Percentiles rank a stretch among this genome's conserved stretches.
Conservation (phyloP, 108 stramenopile species). For the Skeletonema costatum region DNA sequence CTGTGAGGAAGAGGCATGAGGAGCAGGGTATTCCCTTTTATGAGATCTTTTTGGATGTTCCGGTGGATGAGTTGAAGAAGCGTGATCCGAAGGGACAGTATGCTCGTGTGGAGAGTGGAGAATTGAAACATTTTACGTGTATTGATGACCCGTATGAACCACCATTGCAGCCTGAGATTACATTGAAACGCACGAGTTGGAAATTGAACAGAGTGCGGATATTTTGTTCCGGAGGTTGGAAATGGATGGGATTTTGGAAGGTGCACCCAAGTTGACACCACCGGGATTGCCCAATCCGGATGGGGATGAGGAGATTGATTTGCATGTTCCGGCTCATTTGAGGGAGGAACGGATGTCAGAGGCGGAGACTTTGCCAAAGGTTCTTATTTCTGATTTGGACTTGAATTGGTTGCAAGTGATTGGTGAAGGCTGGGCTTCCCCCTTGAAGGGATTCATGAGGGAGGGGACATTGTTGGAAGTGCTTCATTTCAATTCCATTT, state of each 20-base stretch:
- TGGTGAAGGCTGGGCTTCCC: conserved; percentile 98
- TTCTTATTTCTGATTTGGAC: conserved; percentile 96
- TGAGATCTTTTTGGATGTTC: conserved; percentile 98
- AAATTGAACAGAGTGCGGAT: conserved; percentile 91
- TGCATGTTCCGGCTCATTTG: conserved; percentile 79
- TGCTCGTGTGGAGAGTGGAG: conserved; percentile 85
- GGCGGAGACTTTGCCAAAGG: conserved; percentile 92
- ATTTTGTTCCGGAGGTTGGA: conserved; percentile 87
- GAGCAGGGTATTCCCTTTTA: conserved; percentile 97
- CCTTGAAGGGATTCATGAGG: conserved; percentile 98
- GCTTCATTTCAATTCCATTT: conserved; percentile 95
- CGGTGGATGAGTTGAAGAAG: conserved; percentile 88
- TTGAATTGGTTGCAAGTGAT: conserved; percentile 97
- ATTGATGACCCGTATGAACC: conserved; percentile 99
- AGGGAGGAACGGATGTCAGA: conserved; percentile 56
- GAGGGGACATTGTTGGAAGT: conserved; percentile 96
- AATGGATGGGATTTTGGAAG: conserved; percentile 92
- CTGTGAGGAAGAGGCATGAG: conserved; percentile 93
- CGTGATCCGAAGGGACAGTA: conserved; percentile 93
- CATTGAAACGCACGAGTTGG: conserved; percentile 90
- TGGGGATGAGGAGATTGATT: conserved; percentile 94
- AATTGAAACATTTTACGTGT: conserved; percentile 97
- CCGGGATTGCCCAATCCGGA: conserved; percentile 96
- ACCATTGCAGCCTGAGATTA: conserved; percentile 89
- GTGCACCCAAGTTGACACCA: conserved; percentile 88